phyloP scores from a whole-genome alignment of 2,329 filamentous ascomycete species.

The Pyrenophora graminea region DNA sequence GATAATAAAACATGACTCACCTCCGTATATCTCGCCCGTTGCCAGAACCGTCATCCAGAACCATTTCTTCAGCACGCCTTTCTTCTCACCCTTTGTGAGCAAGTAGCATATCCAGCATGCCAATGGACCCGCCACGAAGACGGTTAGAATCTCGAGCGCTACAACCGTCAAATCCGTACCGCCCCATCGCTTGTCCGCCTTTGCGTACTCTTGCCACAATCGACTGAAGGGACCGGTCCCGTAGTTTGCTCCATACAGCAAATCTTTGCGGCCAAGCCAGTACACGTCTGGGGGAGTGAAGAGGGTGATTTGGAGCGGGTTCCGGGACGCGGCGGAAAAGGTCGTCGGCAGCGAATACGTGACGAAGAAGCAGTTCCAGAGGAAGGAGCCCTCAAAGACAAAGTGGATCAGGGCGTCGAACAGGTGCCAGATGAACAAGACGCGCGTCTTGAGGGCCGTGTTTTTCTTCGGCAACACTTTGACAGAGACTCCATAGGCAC shows the following conservation, averaged over 20 bases:
- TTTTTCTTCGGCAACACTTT: conserved; percentile 57
- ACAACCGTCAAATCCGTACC: conserved; percentile 63
- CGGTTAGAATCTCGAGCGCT: conserved; percentile 64
- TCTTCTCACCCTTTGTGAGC: conserved; percentile 48
- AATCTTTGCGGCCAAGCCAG: conserved; percentile 59
- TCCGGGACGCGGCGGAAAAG: conserved; percentile 33
- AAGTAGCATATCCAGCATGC: conserved; percentile 62
- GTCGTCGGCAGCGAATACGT: conserved; percentile 53
- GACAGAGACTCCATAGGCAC: conserved; percentile 56
- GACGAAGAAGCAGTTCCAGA: conserved; percentile 91
- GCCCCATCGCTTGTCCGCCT: conserved; percentile 65
- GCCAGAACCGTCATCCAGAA: conserved; percentile 63
- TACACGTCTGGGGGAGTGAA: conserved; percentile 54
- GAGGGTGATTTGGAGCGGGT: conserved; percentile 42
- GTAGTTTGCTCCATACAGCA: conserved; percentile 64
- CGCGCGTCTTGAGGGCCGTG: conserved; percentile 63
- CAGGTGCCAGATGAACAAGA: conserved; percentile 92
- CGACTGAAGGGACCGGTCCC: conserved; percentile 58
- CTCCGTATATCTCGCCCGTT: conserved; percentile 67
- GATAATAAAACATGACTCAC: conserved; percentile 35
- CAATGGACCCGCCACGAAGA: conserved; percentile 62
- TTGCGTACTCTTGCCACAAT: conserved; percentile 69
- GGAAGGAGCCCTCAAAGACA: conserved; percentile 85
- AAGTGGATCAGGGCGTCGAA: conserved; percentile 93
- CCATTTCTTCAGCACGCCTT: conserved; percentile 48